Percentiles rank a stretch among this genome's conserved stretches.
These are phyloP conservation scores for Leucogyrophana mollusca DNA, from an alignment of 768 basidiomycete species.

Conservation along the genomic window DNA sequence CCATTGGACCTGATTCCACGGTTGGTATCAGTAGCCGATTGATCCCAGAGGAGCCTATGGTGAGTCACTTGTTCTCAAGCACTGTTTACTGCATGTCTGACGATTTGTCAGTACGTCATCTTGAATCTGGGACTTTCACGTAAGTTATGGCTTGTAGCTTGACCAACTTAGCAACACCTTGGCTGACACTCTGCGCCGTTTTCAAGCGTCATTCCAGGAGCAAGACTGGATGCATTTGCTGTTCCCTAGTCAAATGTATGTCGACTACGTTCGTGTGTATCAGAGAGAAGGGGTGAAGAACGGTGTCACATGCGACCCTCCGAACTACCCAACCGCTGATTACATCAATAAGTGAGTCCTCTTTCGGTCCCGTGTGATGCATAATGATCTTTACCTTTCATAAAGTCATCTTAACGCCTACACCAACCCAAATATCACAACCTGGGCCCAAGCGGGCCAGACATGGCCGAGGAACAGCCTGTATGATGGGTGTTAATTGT, in stretches of 20 bases:
- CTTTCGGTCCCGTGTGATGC: neutral
- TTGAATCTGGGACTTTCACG: conserved; percentile 82
- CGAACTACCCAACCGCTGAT: conserved; percentile 69
- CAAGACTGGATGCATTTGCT: conserved; percentile 68
- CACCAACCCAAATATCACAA: conserved; percentile 79
- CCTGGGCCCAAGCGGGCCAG: conserved; percentile 78
- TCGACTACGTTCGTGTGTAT: conserved; percentile 91
- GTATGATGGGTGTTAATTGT: conserved; percentile 31
- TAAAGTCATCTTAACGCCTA: conserved; percentile 53
- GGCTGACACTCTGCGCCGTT: neutral
- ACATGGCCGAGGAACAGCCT: conserved; percentile 67
- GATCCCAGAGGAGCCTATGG: conserved; percentile 92
- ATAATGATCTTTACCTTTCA: conserved; percentile 8
- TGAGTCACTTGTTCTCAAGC: conserved; percentile 33
- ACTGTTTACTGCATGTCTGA: conserved; percentile 5
- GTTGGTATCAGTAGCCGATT: conserved; percentile 63
- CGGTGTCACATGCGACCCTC: conserved; percentile 78
- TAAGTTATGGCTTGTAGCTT: too few species aligned
- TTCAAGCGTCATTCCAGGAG: conserved; percentile 61
- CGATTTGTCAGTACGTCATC: conserved; percentile 62
- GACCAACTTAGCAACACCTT: neutral
- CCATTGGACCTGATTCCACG: conserved; percentile 64
- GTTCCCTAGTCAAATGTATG: conserved; percentile 79
- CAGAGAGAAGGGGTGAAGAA: conserved; percentile 72
- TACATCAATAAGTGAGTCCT: conserved; percentile 67